These are phyloP conservation scores for Trichoderma afroharzianum DNA, from an alignment of 2,329 filamentous ascomycete species.

Conservation along the genomic window DNA sequence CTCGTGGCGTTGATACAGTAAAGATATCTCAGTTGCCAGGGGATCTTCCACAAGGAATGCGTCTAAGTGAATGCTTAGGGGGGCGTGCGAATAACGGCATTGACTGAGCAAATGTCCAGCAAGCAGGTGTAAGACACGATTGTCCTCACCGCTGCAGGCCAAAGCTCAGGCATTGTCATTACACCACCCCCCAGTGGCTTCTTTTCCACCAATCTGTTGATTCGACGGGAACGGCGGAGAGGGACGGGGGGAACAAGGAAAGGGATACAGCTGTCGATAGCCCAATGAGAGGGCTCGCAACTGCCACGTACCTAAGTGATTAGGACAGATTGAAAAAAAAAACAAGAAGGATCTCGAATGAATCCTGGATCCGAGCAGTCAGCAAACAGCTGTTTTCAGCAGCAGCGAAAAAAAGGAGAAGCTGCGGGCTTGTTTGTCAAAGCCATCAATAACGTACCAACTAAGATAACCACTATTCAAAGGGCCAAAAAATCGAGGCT, in stretches of 20 bases:
- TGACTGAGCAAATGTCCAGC: neutral
- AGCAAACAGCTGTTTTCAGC: conserved; percentile 7
- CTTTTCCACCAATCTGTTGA: neutral
- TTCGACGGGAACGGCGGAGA: conserved; percentile 11
- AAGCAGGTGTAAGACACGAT: conserved; percentile 2
- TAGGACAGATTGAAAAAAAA: neutral
- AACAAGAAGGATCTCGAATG: neutral
- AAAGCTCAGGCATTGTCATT: conserved; percentile 9
- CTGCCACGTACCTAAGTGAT: conserved; percentile 11
- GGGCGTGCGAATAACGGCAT: neutral
- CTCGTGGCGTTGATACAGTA: conserved; percentile 14
- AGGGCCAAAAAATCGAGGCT: neutral
- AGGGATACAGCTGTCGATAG: neutral
- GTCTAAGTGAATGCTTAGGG: neutral
- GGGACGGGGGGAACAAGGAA: neutral
- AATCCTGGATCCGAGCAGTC: neutral
- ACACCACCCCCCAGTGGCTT: neutral
- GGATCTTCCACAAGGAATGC: conserved; percentile 3
- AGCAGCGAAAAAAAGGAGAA: neutral
- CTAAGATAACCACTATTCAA: conserved; percentile 8
- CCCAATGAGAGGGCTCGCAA: conserved; percentile 10
- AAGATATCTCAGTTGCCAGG: conserved; percentile 7
- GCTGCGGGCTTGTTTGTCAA: neutral
- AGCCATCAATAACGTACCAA: conserved; percentile 11
- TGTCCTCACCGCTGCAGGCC: conserved; percentile 13